Evolutionary conservation across 306 rosid species (phyloP).

Genomic region (Benincasa hispida): DNA sequence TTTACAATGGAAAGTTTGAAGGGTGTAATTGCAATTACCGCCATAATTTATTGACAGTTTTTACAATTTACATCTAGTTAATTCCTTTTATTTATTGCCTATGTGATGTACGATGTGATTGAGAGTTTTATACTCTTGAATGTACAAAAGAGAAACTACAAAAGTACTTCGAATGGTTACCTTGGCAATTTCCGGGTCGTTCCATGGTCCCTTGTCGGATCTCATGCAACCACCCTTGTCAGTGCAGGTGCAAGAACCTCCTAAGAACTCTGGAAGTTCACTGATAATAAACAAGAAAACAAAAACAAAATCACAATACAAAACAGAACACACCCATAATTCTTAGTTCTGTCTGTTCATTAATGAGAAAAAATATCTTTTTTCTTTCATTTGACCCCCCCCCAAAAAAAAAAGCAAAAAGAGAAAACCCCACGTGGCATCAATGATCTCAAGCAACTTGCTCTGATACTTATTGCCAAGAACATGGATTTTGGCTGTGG

Average conservation of each 20-base stretch:
- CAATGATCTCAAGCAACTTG: conserved; percentile 90
- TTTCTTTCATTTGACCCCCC: neutral
- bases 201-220: conserved; percentile 98
- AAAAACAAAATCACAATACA: neutral
- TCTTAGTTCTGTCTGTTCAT: neutral
- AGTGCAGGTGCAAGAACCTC: conserved; percentile 82
- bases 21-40: too few relatives aligned
- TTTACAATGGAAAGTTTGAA: too few relatives aligned
- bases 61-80: too few relatives aligned
- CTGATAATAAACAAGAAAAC: conserved; percentile 23
- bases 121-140: too few relatives aligned
- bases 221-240: conserved; percentile 97
- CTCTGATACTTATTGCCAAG: conserved; percentile 89
- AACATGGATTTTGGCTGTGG: conserved; percentile 79
- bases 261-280: conserved; percentile 87
- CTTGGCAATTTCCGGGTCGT: conserved; percentile 69
- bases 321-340: neutral
- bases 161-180: conserved; percentile 1
- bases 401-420: neutral
- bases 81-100: too few relatives aligned
- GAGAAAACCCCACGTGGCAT: conserved; percentile 37
- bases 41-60: too few relatives aligned
- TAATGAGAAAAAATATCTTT: neutral
- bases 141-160: too few relatives aligned
- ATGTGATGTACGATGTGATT: too few relatives aligned